phyloP scores from a whole-genome alignment of 2,329 filamentous ascomycete genomes.

The Xylaria sp. region DNA sequence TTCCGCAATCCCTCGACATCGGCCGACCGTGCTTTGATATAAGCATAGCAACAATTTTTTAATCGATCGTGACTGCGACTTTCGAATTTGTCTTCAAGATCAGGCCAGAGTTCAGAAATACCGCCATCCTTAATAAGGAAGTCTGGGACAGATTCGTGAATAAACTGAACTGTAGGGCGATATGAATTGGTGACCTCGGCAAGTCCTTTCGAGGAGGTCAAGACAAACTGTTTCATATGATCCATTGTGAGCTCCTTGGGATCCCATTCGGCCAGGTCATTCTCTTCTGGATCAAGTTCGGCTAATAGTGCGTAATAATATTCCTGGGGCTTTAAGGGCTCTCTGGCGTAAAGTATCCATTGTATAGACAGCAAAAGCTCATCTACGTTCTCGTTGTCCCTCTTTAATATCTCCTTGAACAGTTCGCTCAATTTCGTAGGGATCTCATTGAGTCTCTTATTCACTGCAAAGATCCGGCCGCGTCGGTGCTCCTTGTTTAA shows the following conservation, averaged over 20 bases:
- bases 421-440: conserved; percentile 12
- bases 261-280: not conserved
- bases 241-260: not conserved
- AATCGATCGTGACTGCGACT: conserved; percentile 52
- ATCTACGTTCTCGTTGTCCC: conserved; percentile 1
- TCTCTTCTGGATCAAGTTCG: not conserved
- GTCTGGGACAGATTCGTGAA: conserved; percentile 62
- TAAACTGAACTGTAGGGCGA: conserved; percentile 59
- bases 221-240: conserved; percentile 50
- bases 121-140: conserved; percentile 55
- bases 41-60: conserved; percentile 10
- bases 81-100: conserved; percentile 53
- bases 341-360: conserved; percentile 18
- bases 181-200: conserved; percentile 53
- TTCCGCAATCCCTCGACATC: not conserved
- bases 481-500: conserved; percentile 21
- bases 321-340: not conserved
- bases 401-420: conserved; percentile 21
- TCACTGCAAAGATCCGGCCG: conserved; percentile 3
- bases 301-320: conserved; percentile 24
- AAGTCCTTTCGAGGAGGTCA: conserved; percentile 61
- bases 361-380: conserved; percentile 27
- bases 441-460: not conserved
- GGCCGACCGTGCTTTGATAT: not conserved
- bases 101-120: conserved; percentile 47